Evolutionary conservation across 1,139 yeast species (phyloP), one percentile per base, ranked within the genome.

Genomic region (Schwanniomyces etchellsii): DNA sequence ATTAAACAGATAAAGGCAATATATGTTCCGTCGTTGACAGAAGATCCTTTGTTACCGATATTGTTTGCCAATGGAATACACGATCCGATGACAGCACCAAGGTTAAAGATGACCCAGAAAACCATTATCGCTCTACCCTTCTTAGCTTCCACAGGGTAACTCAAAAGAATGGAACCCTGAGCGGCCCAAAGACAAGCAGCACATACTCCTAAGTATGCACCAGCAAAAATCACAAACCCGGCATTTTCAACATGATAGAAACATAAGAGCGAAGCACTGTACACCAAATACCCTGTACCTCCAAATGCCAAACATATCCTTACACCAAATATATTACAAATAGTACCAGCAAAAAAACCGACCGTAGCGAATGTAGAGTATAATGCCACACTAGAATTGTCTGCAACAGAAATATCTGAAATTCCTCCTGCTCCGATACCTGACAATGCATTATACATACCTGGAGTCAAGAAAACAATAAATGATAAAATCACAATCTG

Each of bases 41-140:
- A 43, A 20, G 61, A 44, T 4, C 48, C 50, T 21, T 50, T 48
- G 38, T 59, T 58, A 32, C 64, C 44, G 39, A 74, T 42, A 43
- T 69, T 72, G 40, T 67, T 59, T 18, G 70, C 78, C 48, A 74
- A 64, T n/a, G 78, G 76, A 37, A 74, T 68, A 31, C 71, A 55
- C 12, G 74, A 60, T 33, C 81, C 80, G 37, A 68, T 71, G 31
- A 75, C 81, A 10, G 77, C 79, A 45, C 83, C 83, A 40, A 76
- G 54, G 55, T 76, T 75, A 62, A 77, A 77, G 35, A 77, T 72
- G 34, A 72, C 60, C 83, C 83, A 77, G 51, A 76, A 77, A 14
- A 70, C 50, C 68, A 64, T 61, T 31, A 77, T 64, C 32, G 75
- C 76, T 30, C 57, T 54, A 32, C 80, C 83, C 52, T 76, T 77